These are phyloP conservation scores for Scopulariopsis brevicaulis DNA, from an alignment of 2,329 filamentous ascomycete species.

Conservation along the genomic window DNA sequence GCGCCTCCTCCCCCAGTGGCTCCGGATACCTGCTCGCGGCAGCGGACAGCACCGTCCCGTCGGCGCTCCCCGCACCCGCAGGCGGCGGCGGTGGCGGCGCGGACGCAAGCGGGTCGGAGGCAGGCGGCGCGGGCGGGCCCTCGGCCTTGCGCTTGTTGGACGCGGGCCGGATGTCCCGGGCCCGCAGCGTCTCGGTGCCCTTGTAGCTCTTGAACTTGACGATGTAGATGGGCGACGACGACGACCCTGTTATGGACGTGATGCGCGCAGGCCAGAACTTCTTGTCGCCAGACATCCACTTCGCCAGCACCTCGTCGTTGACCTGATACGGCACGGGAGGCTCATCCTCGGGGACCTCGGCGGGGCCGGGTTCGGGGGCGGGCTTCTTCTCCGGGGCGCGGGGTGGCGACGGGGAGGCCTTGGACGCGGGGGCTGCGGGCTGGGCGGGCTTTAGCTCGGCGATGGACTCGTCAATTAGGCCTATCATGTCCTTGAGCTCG, in stretches of 20 bases:
- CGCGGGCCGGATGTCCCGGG: conserved; percentile 74
- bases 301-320: conserved; percentile 82
- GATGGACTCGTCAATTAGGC: conserved; percentile 67
- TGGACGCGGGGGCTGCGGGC: conserved; percentile 28
- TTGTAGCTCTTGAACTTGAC: conserved; percentile 93
- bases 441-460: conserved; percentile 57
- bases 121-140: conserved; percentile 53
- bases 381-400: conserved; percentile 24
- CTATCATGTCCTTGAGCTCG: conserved; percentile 75
- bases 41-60: conserved; percentile 40
- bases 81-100: conserved; percentile 15
- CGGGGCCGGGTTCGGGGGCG: conserved; percentile 16
- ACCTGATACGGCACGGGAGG: conserved; percentile 58
- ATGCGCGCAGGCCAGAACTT: conserved; percentile 87
- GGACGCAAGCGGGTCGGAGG: conserved; percentile 28
- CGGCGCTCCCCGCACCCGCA: conserved; percentile 12
- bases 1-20: conserved; percentile 41
- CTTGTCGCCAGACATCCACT: conserved; percentile 84
- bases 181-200: conserved; percentile 68
- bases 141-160: conserved; percentile 82
- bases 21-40: conserved; percentile 47
- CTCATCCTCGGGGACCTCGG: conserved; percentile 33
- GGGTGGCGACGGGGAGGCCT: background rate
- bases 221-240: conserved; percentile 82
- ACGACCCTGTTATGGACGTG: conserved; percentile 84